These are phyloP conservation scores for Lactarius vividus DNA, from an alignment of 768 basidiomycete genomes.

Conservation along the genomic window DNA sequence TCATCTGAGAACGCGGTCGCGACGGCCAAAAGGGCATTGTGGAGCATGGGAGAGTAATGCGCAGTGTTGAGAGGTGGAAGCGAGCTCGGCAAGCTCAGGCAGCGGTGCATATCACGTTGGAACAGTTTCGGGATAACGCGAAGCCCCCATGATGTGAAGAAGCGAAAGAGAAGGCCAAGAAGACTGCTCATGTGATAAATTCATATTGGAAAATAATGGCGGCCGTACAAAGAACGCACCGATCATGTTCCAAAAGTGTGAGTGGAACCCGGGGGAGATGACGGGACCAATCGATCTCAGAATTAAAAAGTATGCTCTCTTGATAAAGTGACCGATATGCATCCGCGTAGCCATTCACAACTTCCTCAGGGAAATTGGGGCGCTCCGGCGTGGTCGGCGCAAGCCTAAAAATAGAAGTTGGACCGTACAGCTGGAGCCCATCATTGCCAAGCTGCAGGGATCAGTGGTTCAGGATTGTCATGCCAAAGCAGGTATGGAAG, in stretches of 20 bases:
- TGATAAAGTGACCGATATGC: conserved; percentile 12
- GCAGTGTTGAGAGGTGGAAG: conserved; percentile 41
- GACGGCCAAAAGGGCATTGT: conserved; percentile 58
- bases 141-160: conserved; percentile 41
- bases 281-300: conserved; percentile 34
- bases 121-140: conserved; percentile 43
- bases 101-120: conserved; percentile 42
- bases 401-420: conserved; percentile 35
- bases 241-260: conserved; percentile 34
- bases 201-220: background rate
- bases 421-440: conserved; percentile 34
- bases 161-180: conserved; percentile 40
- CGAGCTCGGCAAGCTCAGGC: conserved; percentile 32
- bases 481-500: conserved; percentile 28
- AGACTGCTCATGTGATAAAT: conserved; percentile 30
- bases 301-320: background rate
- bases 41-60: conserved; percentile 71
- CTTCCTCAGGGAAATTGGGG: conserved; percentile 9
- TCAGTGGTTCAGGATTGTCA: conserved; percentile 1
- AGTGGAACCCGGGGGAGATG: conserved; percentile 35
- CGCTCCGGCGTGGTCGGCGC: conserved; percentile 27
- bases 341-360: conserved; percentile 4
- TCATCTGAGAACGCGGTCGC: conserved; percentile 41
- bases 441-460: conserved; percentile 29
- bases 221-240: conserved; percentile 21